A percentile compares a stretch with the other conserved stretches of the same genome.
Evolutionary conservation across 306 rosid species (phyloP).

Genomic region (Gillenia trifoliata): DNA sequence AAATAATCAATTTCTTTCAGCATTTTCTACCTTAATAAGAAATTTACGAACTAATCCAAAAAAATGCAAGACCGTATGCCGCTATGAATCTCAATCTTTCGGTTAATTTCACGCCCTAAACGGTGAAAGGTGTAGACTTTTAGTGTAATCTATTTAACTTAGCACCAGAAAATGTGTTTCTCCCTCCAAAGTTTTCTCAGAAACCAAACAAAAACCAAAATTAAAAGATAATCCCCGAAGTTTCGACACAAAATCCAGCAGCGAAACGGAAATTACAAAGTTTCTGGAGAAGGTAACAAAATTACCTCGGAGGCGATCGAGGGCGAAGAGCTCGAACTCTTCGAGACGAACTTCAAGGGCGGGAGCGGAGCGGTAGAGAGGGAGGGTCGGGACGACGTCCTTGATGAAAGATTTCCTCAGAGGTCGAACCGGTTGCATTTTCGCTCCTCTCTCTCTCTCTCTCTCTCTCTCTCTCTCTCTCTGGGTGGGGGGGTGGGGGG

Average conservation of each 20-base stretch:
- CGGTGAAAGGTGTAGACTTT: neutral
- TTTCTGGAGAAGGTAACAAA: neutral
- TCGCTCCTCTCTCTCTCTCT: constrained; percentile 8
- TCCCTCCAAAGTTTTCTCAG: neutral
- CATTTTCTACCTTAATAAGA: neutral
- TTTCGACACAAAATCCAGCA: neutral
- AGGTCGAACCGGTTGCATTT: constrained; percentile 56
- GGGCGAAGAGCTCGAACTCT: constrained; percentile 83
- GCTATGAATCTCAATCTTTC: neutral
- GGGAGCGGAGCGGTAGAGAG: constrained; percentile 81
- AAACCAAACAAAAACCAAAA: neutral
- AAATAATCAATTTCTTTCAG: neutral
- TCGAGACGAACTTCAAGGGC: constrained; percentile 79
- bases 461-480: too few species aligned
- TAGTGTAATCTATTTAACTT: neutral
- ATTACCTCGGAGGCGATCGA: constrained; percentile 89
- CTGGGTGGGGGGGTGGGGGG: neutral
- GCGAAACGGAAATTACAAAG: neutral
- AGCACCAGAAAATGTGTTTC: neutral
- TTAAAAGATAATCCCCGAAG: neutral
- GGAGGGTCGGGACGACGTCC: constrained; percentile 38
- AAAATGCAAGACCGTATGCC: neutral
- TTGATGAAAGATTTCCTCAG: constrained; percentile 29
- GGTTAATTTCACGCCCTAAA: neutral
- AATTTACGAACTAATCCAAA: neutral